phyloP scores from a whole-genome alignment of 257 asterid genomes.

The Rhazya stricta region DNA sequence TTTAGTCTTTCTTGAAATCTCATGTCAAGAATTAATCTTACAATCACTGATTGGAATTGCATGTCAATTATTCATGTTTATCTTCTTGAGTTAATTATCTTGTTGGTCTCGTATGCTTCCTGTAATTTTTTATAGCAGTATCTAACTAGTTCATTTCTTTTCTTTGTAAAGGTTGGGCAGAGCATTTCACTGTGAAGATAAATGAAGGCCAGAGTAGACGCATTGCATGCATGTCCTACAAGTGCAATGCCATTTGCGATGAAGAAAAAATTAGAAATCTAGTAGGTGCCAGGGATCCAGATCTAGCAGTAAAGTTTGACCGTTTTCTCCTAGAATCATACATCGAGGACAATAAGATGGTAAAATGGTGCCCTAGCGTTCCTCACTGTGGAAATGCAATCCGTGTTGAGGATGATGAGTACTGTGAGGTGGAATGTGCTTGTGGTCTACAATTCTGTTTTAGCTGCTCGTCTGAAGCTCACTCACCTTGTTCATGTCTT shows the following conservation, averaged over 20 bases:
- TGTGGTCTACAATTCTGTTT: slow-evolving; percentile 58
- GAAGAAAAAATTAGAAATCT: slow-evolving; percentile 43
- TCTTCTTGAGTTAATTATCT: not conserved
- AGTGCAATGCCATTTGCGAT: slow-evolving; percentile 54
- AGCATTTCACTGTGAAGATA: slow-evolving; percentile 48
- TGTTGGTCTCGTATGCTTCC: not conserved
- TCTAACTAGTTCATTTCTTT: not conserved
- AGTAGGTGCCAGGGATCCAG: slow-evolving; percentile 36
- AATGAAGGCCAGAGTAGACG: slow-evolving; percentile 53
- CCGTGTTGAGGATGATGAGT: slow-evolving; percentile 36
- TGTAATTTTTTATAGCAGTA: slow-evolving; percentile 5
- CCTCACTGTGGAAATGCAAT: slow-evolving; percentile 63
- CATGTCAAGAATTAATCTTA: not conserved
- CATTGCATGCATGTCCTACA: slow-evolving; percentile 54
- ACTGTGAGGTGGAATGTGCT: slow-evolving; percentile 49
- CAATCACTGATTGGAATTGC: not conserved
- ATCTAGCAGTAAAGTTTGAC: slow-evolving; percentile 44
- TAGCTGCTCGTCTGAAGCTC: slow-evolving; percentile 44
- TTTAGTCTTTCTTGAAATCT: not conserved
- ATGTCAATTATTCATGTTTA: not conserved
- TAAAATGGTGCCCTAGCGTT: slow-evolving; percentile 63
- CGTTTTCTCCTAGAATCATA: slow-evolving; percentile 55
- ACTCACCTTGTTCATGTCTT: slow-evolving; percentile 60
- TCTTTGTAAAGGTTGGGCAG: slow-evolving; percentile 48
- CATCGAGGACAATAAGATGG: slow-evolving; percentile 53